Percentiles rank a stretch among this genome's conserved stretches.
Evolutionary conservation across 2,329 filamentous ascomycete species (phyloP).

Genomic region (Arthrocladium fulminans): DNA sequence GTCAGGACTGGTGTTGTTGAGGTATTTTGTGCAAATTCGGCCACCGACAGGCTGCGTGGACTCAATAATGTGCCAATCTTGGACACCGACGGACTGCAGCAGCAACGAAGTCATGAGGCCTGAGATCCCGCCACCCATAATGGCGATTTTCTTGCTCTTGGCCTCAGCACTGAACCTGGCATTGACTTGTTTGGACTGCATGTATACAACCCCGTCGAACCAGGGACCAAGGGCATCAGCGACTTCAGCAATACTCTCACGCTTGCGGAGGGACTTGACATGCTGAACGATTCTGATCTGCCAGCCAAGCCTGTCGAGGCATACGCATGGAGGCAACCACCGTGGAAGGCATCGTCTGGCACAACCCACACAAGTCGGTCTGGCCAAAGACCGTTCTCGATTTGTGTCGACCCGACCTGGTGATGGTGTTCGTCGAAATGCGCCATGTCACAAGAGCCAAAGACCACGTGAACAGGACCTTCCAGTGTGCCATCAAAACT

Average conservation of each 20-base stretch:
- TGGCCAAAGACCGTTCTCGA: slow-evolving; percentile 32
- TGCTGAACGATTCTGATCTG: neutral
- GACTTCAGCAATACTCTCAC: slow-evolving; percentile 26
- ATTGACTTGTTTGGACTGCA: slow-evolving; percentile 26
- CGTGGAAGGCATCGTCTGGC: slow-evolving; percentile 25
- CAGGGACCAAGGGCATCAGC: slow-evolving; percentile 32
- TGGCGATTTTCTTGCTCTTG: slow-evolving; percentile 46
- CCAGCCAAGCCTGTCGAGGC: slow-evolving; percentile 12
- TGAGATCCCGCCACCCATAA: slow-evolving; percentile 74
- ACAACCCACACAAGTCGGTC: slow-evolving; percentile 37
- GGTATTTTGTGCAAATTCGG: slow-evolving; percentile 36
- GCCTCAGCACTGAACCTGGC: slow-evolving; percentile 25
- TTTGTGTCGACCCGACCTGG: slow-evolving; percentile 34
- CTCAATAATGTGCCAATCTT: slow-evolving; percentile 40
- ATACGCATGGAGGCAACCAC: slow-evolving; percentile 30
- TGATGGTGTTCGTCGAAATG: slow-evolving; percentile 34
- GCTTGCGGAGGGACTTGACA: slow-evolving; percentile 11
- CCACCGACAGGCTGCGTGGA: slow-evolving; percentile 36
- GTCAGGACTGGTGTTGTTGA: slow-evolving; percentile 32
- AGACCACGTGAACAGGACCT: slow-evolving; percentile 37
- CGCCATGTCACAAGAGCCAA: slow-evolving; percentile 37
- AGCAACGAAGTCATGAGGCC: slow-evolving; percentile 50
- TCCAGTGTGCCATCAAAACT: slow-evolving; percentile 35
- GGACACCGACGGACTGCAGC: slow-evolving; percentile 37
- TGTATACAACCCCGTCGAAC: slow-evolving; percentile 34